Conservation (phyloP, 129 eudicot genomes). For the Erigeron canadensis region DNA sequence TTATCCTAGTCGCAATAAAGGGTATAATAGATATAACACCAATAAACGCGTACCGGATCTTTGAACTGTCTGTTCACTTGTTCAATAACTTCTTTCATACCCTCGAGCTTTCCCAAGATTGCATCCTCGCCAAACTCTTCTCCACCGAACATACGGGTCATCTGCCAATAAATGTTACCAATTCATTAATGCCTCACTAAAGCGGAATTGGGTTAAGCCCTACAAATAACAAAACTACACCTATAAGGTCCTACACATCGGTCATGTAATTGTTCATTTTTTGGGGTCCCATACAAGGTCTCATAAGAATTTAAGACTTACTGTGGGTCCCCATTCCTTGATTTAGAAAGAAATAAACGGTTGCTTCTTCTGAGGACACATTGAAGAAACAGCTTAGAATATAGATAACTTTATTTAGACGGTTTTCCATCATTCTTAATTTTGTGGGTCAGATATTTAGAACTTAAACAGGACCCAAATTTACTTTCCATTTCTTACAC, state of each 20-base stretch:
- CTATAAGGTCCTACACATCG: neutral
- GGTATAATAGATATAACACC: conserved; percentile 20
- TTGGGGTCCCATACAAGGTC: neutral
- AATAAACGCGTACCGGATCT: conserved; percentile 74
- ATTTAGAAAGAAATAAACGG: neutral
- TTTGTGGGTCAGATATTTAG: neutral
- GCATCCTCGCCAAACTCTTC: conserved; percentile 96
- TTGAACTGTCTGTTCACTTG: conserved; percentile 94
- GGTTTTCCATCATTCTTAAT: neutral
- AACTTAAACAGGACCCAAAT: too few species aligned
- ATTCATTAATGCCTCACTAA: conserved; percentile 4
- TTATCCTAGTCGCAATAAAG: conserved; percentile 1
- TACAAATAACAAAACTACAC: neutral
- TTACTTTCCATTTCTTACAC: neutral
- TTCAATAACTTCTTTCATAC: conserved; percentile 94
- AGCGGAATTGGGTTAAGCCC: neutral
- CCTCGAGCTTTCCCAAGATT: conserved; percentile 84
- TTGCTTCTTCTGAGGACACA: too few species aligned
- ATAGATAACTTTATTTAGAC: neutral
- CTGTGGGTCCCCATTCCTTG: neutral
- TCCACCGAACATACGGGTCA: conserved; percentile 87
- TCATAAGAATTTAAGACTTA: neutral
- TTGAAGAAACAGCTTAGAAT: too few species aligned
- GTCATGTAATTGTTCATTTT: neutral
- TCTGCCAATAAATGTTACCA: conserved; percentile 49